Percentiles rank a stretch among this genome's conserved stretches.
Conservation (phyloP, 2,329 filamentous ascomycete genomes). For the Sordariomycetes sp. region DNA sequence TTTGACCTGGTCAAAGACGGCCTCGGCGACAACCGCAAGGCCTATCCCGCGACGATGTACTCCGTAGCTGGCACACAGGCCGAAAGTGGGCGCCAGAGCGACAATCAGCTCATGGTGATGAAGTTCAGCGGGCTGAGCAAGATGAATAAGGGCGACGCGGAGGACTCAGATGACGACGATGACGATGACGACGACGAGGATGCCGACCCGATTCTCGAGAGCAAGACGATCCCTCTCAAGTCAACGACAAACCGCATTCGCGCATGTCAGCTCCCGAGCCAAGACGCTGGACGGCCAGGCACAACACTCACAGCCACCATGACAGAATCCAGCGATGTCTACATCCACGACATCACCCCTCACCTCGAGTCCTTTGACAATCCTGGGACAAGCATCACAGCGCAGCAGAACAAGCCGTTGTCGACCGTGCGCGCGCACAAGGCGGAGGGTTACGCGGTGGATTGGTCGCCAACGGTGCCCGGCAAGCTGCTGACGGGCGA, state of each 20-base stretch:
- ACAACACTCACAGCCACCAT: constrained; percentile 84
- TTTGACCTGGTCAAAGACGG: constrained; percentile 85
- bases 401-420: constrained; percentile 80
- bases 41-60: constrained; percentile 94
- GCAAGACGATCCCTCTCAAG: constrained; percentile 74
- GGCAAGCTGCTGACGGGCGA: constrained; percentile 90
- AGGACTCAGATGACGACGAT: constrained; percentile 62
- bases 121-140: constrained; percentile 87
- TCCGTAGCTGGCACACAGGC: constrained; percentile 93
- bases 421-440: constrained; percentile 87
- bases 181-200: constrained; percentile 67
- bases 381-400: constrained; percentile 70
- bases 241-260: constrained; percentile 94
- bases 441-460: constrained; percentile 88
- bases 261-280: constrained; percentile 67
- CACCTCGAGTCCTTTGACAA: constrained; percentile 85
- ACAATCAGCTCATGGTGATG: constrained; percentile 93
- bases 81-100: constrained; percentile 60
- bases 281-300: constrained; percentile 60
- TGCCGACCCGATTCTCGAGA: constrained; percentile 86
- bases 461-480: constrained; percentile 77
- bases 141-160: constrained; percentile 64
- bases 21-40: constrained; percentile 79
- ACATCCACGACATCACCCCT: constrained; percentile 90
- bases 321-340: constrained; percentile 80